These are phyloP conservation scores for Cajanus cajan DNA, from an alignment of 306 rosid genomes.

Conservation along the genomic window DNA sequence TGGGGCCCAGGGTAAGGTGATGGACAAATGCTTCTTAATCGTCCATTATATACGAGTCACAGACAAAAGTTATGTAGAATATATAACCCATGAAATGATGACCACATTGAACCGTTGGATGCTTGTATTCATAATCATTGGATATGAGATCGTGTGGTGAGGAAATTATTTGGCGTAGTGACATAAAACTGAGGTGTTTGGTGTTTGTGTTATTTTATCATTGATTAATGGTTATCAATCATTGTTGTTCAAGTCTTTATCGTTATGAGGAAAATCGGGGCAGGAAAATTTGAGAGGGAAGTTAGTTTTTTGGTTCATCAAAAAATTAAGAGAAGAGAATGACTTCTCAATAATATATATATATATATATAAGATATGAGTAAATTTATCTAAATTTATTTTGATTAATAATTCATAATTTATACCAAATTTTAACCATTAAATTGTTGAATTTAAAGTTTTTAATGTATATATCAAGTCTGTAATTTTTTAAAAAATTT, in stretches of 20 bases:
- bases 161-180: neutral
- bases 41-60: neutral
- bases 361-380: too few species aligned
- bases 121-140: constrained; percentile 27
- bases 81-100: neutral
- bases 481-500: too few species aligned
- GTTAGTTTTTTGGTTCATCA: too few species aligned
- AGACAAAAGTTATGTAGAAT: neutral
- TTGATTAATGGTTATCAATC: neutral
- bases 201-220: neutral
- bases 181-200: neutral
- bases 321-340: too few species aligned
- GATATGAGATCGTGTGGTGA: neutral
- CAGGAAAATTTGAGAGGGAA: neutral
- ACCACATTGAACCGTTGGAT: constrained; percentile 7
- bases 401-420: too few species aligned
- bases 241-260: neutral
- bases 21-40: neutral
- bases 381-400: too few species aligned
- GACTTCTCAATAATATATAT: too few species aligned
- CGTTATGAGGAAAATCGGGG: neutral
- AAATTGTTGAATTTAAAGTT: too few species aligned
- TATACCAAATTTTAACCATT: too few species aligned
- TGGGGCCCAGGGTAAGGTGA: neutral
- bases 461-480: too few species aligned